A percentile compares a stretch with the other conserved stretches of the same genome.
Conservation (phyloP, 176 grass and related monocot genomes). For the Alloteropsis semialata region DNA sequence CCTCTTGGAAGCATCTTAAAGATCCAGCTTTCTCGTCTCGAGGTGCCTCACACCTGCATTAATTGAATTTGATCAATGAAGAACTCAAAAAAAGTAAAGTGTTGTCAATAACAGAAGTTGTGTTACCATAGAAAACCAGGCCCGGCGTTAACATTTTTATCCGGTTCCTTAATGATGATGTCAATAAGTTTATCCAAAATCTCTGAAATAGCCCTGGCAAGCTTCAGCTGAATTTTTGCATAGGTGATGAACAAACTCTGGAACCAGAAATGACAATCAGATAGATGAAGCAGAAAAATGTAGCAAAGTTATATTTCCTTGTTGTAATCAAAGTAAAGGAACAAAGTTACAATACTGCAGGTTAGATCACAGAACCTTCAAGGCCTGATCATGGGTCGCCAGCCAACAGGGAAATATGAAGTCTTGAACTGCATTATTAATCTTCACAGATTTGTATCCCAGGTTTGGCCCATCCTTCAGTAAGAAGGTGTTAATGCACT, state of each 20-base stretch:
- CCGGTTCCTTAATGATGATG: constrained; percentile 69
- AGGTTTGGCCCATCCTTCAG: constrained; percentile 90
- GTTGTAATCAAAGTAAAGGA: not conserved
- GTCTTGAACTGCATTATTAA: constrained; percentile 72
- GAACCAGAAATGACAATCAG: constrained; percentile 22
- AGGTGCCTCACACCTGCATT: constrained; percentile 63
- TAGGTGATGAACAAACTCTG: constrained; percentile 83
- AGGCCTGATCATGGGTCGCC: constrained; percentile 57
- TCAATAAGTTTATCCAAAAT: constrained; percentile 81
- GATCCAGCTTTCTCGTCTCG: constrained; percentile 75
- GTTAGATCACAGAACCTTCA: constrained; percentile 59
- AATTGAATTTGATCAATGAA: constrained; percentile 21
- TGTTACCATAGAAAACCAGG: constrained; percentile 41
- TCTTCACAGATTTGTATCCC: constrained; percentile 64
- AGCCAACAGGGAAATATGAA: constrained; percentile 71
- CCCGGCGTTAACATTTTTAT: constrained; percentile 57
- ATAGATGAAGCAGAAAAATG: constrained; percentile 29
- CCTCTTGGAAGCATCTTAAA: constrained; percentile 58
- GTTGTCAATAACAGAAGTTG: not conserved
- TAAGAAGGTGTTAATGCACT: constrained; percentile 82
- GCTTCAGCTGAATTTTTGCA: constrained; percentile 62
- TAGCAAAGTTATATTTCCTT: no score
- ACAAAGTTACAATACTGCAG: constrained; percentile 21
- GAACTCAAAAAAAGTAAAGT: constrained; percentile 17
- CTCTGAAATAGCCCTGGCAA: constrained; percentile 54